phyloP scores from a whole-genome alignment of 148 eudicot genomes.

The Talinum fruticosum region DNA sequence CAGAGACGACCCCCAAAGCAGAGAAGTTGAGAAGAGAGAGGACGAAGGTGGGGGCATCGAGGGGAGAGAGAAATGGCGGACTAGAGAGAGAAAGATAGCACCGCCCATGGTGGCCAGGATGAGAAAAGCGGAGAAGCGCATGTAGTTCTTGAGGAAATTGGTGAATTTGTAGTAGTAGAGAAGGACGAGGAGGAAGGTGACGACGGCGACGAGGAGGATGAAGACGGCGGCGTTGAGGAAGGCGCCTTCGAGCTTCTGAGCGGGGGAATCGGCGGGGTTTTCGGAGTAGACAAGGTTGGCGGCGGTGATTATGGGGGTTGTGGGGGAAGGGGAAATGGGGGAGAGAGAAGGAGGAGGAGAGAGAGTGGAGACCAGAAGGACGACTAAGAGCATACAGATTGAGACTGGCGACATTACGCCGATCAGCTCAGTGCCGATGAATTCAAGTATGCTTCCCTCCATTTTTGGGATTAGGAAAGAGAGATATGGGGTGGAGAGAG shows the following conservation, averaged over 20 bases:
- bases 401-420: conserved; percentile 84
- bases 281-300: conserved; percentile 83
- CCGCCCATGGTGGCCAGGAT: conserved; percentile 72
- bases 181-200: conserved; percentile 69
- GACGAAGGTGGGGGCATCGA: conserved; percentile 49
- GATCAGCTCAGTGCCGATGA: conserved; percentile 64
- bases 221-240: conserved; percentile 73
- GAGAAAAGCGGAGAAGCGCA: conserved; percentile 68
- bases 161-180: conserved; percentile 81
- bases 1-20: conserved; percentile 55
- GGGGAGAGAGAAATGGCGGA: conserved; percentile 48
- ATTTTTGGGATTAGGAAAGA: conserved; percentile 3
- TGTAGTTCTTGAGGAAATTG: conserved; percentile 62
- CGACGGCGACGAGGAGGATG: conserved; percentile 54
- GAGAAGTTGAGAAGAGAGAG: conserved; percentile 60
- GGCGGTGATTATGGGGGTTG: conserved; percentile 52
- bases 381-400: conserved; percentile 78
- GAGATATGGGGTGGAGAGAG: not conserved
- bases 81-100: conserved; percentile 49
- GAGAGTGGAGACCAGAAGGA: conserved; percentile 34
- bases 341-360: conserved; percentile 24
- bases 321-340: conserved; percentile 16
- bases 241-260: conserved; percentile 75
- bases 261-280: conserved; percentile 52
- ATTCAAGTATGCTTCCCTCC: conserved; percentile 54